Conservation (phyloP, 495 filamentous ascomycete genomes). For the Tuber indicum region DNA sequence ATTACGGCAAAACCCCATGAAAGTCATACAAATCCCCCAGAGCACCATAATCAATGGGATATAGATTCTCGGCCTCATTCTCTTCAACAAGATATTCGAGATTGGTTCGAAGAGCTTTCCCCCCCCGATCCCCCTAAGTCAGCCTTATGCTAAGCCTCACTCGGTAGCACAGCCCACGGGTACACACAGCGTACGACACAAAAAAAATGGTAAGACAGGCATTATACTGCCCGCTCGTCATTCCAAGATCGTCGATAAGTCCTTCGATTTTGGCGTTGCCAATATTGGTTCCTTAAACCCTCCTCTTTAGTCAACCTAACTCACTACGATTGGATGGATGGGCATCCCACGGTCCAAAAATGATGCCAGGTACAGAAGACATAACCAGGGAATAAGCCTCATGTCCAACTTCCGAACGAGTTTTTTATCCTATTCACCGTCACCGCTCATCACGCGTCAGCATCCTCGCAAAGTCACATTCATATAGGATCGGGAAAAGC, state of each 20-base stretch:
- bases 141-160: neutral
- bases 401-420: constrained; percentile 66
- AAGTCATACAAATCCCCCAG: constrained; percentile 74
- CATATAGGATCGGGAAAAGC: constrained; percentile 23
- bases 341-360: constrained; percentile 66
- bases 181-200: constrained; percentile 62
- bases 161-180: neutral
- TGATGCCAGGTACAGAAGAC: constrained; percentile 71
- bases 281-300: constrained; percentile 54
- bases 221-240: constrained; percentile 69
- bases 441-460: neutral
- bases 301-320: neutral
- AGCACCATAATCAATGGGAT: constrained; percentile 46
- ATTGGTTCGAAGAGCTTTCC: constrained; percentile 64
- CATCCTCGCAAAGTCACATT: neutral
- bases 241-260: constrained; percentile 56
- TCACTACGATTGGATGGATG: neutral
- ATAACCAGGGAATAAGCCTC: constrained; percentile 65
- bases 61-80: constrained; percentile 62
- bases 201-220: constrained; percentile 79
- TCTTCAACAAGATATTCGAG: constrained; percentile 83
- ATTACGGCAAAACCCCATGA: constrained; percentile 75
- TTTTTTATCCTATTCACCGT: constrained; percentile 53
- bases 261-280: constrained; percentile 84
- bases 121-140: constrained; percentile 10